Percentiles rank a stretch among this genome's conserved stretches.
Conservation (phyloP, 768 basidiomycete genomes). For the Tricholoma flavovirens region DNA sequence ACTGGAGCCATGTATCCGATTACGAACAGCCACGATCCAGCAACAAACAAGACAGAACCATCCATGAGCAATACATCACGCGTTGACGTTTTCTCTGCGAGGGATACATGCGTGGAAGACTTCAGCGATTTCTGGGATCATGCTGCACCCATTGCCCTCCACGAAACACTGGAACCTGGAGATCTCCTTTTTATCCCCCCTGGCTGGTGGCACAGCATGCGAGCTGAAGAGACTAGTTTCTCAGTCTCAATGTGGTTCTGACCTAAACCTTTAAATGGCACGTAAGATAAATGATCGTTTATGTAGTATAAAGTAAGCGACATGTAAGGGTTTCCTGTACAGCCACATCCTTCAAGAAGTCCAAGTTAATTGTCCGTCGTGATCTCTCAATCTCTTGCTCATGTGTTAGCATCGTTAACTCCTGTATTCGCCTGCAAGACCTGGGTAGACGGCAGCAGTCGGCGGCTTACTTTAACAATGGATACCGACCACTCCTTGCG, state of each 20-base stretch:
- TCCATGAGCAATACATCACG: slow-evolving; percentile 77
- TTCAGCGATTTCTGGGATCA: slow-evolving; percentile 51
- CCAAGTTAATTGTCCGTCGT: not conserved
- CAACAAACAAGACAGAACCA: slow-evolving; percentile 33
- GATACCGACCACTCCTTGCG: slow-evolving; percentile 21
- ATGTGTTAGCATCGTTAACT: not conserved
- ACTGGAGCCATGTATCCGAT: slow-evolving; percentile 54
- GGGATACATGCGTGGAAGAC: slow-evolving; percentile 10
- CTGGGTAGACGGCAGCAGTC: not conserved
- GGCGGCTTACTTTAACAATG: slow-evolving; percentile 5
- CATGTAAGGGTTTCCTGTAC: not conserved
- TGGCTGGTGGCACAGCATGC: slow-evolving; percentile 94
- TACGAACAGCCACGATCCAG: slow-evolving; percentile 28
- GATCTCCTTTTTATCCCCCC: slow-evolving; percentile 88
- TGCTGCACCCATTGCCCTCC: slow-evolving; percentile 56
- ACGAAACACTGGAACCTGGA: slow-evolving; percentile 66
- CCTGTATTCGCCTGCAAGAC: not conserved
- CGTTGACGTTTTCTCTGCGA: slow-evolving; percentile 65
- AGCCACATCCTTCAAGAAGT: too few relatives aligned
- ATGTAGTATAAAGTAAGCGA: not conserved
- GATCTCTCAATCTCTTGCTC: not conserved
- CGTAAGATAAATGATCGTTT: not conserved
- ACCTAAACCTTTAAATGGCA: not conserved
- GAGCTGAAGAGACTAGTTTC: slow-evolving; percentile 74
- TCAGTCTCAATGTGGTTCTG: slow-evolving; percentile 93